Conservation (phyloP, 164 flowering plant species). For the Malania oleifera region DNA sequence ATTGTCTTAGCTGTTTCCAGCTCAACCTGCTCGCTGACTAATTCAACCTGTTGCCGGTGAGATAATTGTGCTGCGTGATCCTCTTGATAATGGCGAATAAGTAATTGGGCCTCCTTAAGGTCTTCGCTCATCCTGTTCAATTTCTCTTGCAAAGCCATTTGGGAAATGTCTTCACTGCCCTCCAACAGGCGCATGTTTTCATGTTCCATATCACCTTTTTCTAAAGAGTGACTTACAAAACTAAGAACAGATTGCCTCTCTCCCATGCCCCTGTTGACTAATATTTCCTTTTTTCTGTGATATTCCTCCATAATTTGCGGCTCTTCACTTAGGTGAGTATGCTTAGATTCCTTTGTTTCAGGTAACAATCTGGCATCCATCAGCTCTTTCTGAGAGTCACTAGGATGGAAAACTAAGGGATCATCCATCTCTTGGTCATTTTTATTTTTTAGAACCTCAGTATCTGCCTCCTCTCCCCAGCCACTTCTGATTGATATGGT, state of each 20-base stretch:
- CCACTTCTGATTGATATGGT: conserved; percentile 24
- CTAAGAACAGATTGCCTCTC: conserved; percentile 12
- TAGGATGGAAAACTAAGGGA: conserved; percentile 15
- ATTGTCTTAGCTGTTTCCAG: conserved; percentile 56
- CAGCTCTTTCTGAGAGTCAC: conserved; percentile 33
- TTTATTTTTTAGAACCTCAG: conserved; percentile 14
- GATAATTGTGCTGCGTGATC: conserved; percentile 34
- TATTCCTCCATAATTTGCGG: conserved; percentile 37
- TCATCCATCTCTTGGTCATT: conserved; percentile 16
- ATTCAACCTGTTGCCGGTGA: conserved; percentile 37
- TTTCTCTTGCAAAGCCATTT: conserved; percentile 27
- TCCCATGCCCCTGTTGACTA: conserved; percentile 17
- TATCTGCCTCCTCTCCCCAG: conserved; percentile 32
- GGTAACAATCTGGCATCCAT: conserved; percentile 38
- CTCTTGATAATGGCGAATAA: conserved; percentile 37
- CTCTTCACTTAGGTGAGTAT: conserved; percentile 31
- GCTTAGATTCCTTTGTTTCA: conserved; percentile 45
- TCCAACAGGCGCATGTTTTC: conserved; percentile 15
- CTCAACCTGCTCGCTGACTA: conserved; percentile 57
- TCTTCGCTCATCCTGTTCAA: conserved; percentile 35
- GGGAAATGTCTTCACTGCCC: conserved; percentile 12
- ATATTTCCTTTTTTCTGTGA: conserved; percentile 20
- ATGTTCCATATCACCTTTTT: conserved; percentile 10
- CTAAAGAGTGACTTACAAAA: conserved; percentile 7
- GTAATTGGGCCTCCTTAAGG: conserved; percentile 43